Base-by-base conservation (phyloP, 2,329 filamentous ascomycete genomes). In the Dactylellina parvicollis region DNA sequence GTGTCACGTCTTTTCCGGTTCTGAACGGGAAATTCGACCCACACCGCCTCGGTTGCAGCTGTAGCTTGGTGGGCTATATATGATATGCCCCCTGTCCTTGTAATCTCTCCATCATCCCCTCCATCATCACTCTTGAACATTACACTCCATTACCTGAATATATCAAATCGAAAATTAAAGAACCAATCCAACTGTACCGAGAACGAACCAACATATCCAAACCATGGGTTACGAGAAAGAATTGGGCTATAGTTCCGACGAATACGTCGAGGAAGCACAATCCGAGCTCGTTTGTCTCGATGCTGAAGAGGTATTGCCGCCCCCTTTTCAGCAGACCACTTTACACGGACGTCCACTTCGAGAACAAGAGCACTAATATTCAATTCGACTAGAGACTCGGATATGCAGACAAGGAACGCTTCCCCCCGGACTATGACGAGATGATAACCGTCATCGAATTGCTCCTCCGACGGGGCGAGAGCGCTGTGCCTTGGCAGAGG, bases 401-500 rank as follows among this genome's bases (percentile, higher is more conserved):
- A 30, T 66, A 57, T 54, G 42, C 54, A 38, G 26, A 69, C 12
- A 52, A 54, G 40, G 46, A 60, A 1, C 3, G 9, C 14, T 60
- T 60, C 36, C 46, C 55, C 10, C 49, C 44, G 12, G 55, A 69
- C 20, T 69, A 69, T 44, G 54, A 69, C 56, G 55, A 44, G 24
- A 54, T 52, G 32, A 47, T 49, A 30, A 69, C 55, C 8, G 18
- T 69, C 14, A 60, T 69, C n/a, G 54, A 69, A 36, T 42, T 69
- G 12, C 54, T 69, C 30, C 54, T 69, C 44, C 64, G 54, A 28
- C 32, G 55, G 22, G 46, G 18, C n/a, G 54, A 69, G 34, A 69
- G 64, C 26, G 38, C 64, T 7, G 46, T 69, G 10, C 64, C 64
- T 36, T 69, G 64, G 64, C 64, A 40, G 46, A 57, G 52, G 61